Conservation (phyloP, 148 eudicot genomes). For the Diospyros kaki region DNA sequence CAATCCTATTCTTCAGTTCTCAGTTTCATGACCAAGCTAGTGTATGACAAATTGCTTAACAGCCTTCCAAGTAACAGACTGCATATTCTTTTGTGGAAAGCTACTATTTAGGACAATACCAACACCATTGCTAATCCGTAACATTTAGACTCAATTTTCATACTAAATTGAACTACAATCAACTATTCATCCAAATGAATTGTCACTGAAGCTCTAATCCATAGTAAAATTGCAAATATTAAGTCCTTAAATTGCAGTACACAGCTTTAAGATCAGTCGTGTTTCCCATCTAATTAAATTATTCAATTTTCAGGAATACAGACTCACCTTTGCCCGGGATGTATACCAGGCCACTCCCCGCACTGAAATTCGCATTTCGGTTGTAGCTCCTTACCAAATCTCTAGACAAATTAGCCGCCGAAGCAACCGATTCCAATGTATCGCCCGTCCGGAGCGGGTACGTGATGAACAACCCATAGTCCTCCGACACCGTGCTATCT, state of each 20-base stretch:
- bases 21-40: not conserved
- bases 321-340: slow-evolving; percentile 66
- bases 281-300: not conserved
- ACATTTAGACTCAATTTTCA: not conserved
- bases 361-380: slow-evolving; percentile 43
- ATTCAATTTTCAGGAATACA: not conserved
- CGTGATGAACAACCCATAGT: slow-evolving; percentile 73
- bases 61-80: too few relatives aligned
- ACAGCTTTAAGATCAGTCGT: not conserved
- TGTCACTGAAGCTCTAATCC: too few relatives aligned
- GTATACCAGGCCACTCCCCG: slow-evolving; percentile 60
- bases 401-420: slow-evolving; percentile 28
- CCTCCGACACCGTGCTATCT: slow-evolving; percentile 46
- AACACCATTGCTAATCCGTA: not conserved
- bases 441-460: slow-evolving; percentile 58
- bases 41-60: not conserved
- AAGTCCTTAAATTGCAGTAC: not conserved
- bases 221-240: too few relatives aligned
- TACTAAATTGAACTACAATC: not conserved
- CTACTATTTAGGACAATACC: not conserved
- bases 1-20: not conserved
- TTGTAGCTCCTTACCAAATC: slow-evolving; percentile 60
- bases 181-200: not conserved
- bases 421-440: slow-evolving; percentile 37
- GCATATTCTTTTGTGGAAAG: not conserved